Evolutionary conservation across 495 filamentous ascomycete species (phyloP).

Genomic region (Rostrohypoxylon terebratum): DNA sequence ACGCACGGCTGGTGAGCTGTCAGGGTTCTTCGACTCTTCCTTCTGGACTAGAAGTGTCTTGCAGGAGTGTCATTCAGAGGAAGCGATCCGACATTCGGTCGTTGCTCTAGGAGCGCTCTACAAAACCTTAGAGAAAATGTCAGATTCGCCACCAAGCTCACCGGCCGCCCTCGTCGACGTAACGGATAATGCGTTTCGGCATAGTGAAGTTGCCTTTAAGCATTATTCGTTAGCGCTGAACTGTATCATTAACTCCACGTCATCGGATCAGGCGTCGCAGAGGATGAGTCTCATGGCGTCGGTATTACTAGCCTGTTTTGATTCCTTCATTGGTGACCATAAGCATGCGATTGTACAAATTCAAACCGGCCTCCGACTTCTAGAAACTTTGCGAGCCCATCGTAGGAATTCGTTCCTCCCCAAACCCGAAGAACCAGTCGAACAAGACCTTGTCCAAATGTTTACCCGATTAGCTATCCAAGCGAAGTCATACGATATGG

Average conservation of each 20-base stretch:
- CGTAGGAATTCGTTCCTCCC: slow-evolving; percentile 54
- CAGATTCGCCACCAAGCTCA: slow-evolving; percentile 61
- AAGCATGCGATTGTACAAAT: slow-evolving; percentile 60
- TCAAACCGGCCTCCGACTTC: slow-evolving; percentile 58
- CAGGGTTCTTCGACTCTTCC: slow-evolving; percentile 71
- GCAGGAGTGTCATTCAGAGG: slow-evolving; percentile 70
- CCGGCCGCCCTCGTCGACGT: slow-evolving; percentile 49
- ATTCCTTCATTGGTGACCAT: slow-evolving; percentile 65
- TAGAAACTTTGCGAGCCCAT: slow-evolving; percentile 58
- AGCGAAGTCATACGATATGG: slow-evolving; percentile 70
- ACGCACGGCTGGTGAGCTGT: slow-evolving; percentile 67
- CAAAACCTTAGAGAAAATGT: slow-evolving; percentile 66
- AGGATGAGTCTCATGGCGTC: slow-evolving; percentile 62
- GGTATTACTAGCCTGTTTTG: slow-evolving; percentile 62
- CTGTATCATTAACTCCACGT: slow-evolving; percentile 49
- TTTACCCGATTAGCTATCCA: slow-evolving; percentile 68
- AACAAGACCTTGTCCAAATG: slow-evolving; percentile 68
- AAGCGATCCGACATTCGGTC: slow-evolving; percentile 73
- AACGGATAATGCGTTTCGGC: slow-evolving; percentile 51
- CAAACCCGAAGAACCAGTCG: slow-evolving; percentile 60
- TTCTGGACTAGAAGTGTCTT: slow-evolving; percentile 71
- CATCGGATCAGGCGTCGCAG: slow-evolving; percentile 52
- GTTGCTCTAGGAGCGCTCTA: slow-evolving; percentile 73
- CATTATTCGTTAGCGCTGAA: slow-evolving; percentile 59
- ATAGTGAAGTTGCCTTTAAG: slow-evolving; percentile 60